Evolutionary conservation across 129 eudicot genomes (phyloP).

Genomic region (Daucus carota): DNA sequence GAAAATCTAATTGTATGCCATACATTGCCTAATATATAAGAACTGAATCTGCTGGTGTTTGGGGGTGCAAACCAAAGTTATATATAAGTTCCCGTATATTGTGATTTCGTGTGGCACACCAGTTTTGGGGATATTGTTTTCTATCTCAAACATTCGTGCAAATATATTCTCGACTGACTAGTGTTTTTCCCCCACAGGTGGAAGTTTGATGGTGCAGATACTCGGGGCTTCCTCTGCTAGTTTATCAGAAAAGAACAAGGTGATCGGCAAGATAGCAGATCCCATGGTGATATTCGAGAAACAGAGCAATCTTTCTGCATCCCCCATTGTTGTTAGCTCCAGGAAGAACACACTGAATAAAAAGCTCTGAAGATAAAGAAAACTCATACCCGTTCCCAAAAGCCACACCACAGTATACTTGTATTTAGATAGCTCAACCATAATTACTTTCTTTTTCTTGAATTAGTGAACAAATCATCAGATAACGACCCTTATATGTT

Average conservation of each 20-base stretch:
- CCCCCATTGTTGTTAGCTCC: conserved; percentile 44
- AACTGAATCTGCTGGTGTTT: background rate
- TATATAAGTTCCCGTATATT: background rate
- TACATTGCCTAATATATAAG: background rate
- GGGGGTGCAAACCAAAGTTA: background rate
- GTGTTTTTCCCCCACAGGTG: conserved; percentile 33
- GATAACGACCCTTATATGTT: background rate
- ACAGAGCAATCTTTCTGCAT: conserved; percentile 34
- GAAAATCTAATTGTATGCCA: background rate
- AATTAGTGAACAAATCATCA: background rate
- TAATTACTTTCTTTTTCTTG: background rate
- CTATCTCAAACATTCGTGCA: background rate
- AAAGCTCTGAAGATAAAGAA: conserved; percentile 9
- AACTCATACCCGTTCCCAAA: background rate
- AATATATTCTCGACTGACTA: background rate
- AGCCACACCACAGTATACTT: background rate
- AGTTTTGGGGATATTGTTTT: background rate
- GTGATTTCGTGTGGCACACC: background rate
- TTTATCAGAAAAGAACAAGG: conserved; percentile 15
- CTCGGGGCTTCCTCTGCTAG: conserved; percentile 52
- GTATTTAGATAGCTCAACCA: background rate
- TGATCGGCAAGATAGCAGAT: conserved; percentile 18
- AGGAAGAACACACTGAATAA: conserved; percentile 40
- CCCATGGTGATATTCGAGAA: conserved; percentile 26
- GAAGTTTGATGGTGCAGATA: conserved; percentile 80